A percentile compares a stretch with the other conserved stretches of the same genome.
Conservation (phyloP, 495 filamentous ascomycete genomes). For the Tricharina praecox region DNA sequence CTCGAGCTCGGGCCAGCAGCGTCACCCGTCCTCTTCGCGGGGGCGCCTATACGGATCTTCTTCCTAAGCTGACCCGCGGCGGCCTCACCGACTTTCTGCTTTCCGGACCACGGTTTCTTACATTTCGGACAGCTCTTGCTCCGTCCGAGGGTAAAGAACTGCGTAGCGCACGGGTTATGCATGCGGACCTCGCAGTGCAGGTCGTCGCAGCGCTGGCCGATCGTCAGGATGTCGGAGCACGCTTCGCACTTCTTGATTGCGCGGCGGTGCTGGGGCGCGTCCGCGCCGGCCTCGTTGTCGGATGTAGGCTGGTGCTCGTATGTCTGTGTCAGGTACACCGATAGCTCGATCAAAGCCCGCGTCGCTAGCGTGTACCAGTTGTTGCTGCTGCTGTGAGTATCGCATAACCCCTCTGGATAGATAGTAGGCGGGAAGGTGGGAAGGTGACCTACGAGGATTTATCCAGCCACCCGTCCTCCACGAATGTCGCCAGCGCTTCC, state of each 20-base stretch:
- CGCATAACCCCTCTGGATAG: neutral
- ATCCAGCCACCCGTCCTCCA: conserved; percentile 74
- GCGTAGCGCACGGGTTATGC: conserved; percentile 59
- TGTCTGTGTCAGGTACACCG: conserved; percentile 59
- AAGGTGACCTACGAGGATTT: conserved; percentile 26
- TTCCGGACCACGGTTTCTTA: conserved; percentile 51
- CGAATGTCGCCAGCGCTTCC: conserved; percentile 46
- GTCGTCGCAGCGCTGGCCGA: conserved; percentile 65
- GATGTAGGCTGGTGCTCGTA: conserved; percentile 50
- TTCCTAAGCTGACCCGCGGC: conserved; percentile 34
- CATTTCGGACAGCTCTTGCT: conserved; percentile 54
- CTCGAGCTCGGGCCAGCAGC: too few species aligned
- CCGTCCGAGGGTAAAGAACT: conserved; percentile 50
- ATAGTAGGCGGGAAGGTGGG: too few species aligned
- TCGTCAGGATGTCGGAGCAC: conserved; percentile 79
- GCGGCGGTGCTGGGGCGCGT: conserved; percentile 36
- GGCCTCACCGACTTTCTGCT: conserved; percentile 65
- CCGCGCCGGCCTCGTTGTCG: conserved; percentile 35
- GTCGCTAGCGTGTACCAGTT: conserved; percentile 60
- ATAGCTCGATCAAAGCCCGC: conserved; percentile 68
- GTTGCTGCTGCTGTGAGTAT: conserved; percentile 31
- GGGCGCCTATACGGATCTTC: too few species aligned
- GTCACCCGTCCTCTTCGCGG: too few species aligned
- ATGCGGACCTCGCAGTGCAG: conserved; percentile 50
- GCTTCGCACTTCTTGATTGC: conserved; percentile 75